Conservation (phyloP, 78 protist genomes). For the Mantamonas sphyraenae region DNA sequence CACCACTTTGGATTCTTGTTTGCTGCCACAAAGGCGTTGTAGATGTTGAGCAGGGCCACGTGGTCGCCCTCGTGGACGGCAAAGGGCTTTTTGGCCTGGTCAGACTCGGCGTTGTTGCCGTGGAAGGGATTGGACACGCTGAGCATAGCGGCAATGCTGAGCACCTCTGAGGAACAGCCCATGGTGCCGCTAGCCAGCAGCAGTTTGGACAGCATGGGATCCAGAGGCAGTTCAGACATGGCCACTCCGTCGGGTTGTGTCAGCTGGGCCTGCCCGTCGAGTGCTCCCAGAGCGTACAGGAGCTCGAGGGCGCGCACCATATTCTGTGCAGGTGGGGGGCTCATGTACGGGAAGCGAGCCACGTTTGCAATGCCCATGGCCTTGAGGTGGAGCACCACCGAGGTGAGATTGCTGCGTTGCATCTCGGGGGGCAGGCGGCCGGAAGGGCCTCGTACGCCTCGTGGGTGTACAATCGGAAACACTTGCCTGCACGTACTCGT, state of each 20-base stretch:
- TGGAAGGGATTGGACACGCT: slow-evolving; percentile 19
- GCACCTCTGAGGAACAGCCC: slow-evolving; percentile 52
- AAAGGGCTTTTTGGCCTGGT: slow-evolving; percentile 13
- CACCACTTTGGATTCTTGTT: no score
- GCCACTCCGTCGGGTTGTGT: slow-evolving; percentile 54
- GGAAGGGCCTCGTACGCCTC: slow-evolving; percentile 35
- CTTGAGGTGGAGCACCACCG: slow-evolving; percentile 25
- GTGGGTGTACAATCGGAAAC: slow-evolving; percentile 76
- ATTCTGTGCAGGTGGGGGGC: slow-evolving; percentile 67
- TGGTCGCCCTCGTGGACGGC: slow-evolving; percentile 75
- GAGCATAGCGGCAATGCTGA: slow-evolving; percentile 66
- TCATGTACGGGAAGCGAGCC: slow-evolving; percentile 63
- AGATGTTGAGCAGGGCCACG: slow-evolving; percentile 68
- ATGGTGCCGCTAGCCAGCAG: slow-evolving; percentile 39
- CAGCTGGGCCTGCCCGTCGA: slow-evolving; percentile 38
- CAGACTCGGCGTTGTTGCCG: slow-evolving; percentile 15
- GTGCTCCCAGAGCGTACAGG: slow-evolving; percentile 76
- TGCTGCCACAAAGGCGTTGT: no score
- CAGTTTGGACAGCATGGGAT: slow-evolving; percentile 44
- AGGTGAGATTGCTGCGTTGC: slow-evolving; percentile 45
- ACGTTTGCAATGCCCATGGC: slow-evolving; percentile 78
- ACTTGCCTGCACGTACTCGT: slow-evolving; percentile 84
- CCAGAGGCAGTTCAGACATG: slow-evolving; percentile 76
- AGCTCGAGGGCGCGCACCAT: slow-evolving; percentile 40
- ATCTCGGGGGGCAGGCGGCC: slow-evolving; percentile 67